Percentiles rank a stretch among this genome's conserved stretches.
Evolutionary conservation across 176 grass and related monocot genomes (phyloP).

Genomic region (Areca catechu): DNA sequence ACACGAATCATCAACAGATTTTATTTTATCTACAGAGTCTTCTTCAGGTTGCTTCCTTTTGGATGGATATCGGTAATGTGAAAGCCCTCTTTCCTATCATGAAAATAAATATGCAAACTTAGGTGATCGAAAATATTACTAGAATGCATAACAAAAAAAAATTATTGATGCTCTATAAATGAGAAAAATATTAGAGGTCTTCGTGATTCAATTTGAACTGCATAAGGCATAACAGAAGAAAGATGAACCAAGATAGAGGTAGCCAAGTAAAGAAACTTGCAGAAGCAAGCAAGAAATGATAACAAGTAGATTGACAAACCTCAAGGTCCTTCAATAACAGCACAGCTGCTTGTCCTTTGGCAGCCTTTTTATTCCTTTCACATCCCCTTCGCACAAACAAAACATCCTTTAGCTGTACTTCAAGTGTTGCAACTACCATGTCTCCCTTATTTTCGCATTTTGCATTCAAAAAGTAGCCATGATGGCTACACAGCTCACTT

Average conservation of each 20-base stretch:
- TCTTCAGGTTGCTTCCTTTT: slow-evolving; percentile 29
- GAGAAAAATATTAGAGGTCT: too few species aligned
- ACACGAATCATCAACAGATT: slow-evolving; percentile 8
- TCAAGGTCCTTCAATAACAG: slow-evolving; percentile 72
- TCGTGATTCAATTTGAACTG: neutral
- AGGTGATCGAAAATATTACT: neutral
- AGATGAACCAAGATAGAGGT: too few species aligned
- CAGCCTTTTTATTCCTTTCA: slow-evolving; percentile 53
- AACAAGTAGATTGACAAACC: slow-evolving; percentile 24
- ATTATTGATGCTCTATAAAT: too few species aligned
- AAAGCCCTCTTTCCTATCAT: slow-evolving; percentile 45
- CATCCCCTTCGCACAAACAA: slow-evolving; percentile 43
- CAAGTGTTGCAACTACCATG: slow-evolving; percentile 39
- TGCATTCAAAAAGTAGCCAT: slow-evolving; percentile 54
- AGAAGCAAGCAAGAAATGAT: too few species aligned
- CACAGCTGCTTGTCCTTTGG: slow-evolving; percentile 75
- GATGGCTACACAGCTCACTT: slow-evolving; percentile 48
- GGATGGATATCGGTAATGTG: slow-evolving; percentile 38
- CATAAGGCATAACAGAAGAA: neutral
- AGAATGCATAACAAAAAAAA: too few species aligned
- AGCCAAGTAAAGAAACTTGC: too few species aligned
- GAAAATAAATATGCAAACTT: slow-evolving; percentile 16
- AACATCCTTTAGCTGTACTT: slow-evolving; percentile 62
- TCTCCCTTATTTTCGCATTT: slow-evolving; percentile 50
- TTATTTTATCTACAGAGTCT: slow-evolving; percentile 13